A percentile compares a stretch with the other conserved stretches of the same genome.
phyloP scores from a whole-genome alignment of 495 filamentous ascomycete genomes.

The Sabuloglossum arenarium region DNA sequence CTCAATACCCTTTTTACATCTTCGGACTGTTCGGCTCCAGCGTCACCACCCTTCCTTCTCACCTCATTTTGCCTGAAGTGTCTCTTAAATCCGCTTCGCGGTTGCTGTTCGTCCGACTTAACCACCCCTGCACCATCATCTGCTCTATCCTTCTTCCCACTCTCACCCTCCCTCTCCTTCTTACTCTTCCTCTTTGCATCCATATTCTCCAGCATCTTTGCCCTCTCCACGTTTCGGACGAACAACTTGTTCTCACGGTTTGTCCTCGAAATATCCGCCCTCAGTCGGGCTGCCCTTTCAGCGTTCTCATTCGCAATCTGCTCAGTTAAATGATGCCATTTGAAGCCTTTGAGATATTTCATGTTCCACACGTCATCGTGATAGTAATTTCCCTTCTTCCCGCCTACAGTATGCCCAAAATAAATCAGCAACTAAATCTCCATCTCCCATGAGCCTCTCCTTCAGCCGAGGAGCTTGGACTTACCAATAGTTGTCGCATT shows the following conservation, averaged over 20 bases:
- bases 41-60: slow-evolving; percentile 23
- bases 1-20: slow-evolving; percentile 59
- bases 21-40: slow-evolving; percentile 29
- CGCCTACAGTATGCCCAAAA: slow-evolving; percentile 24
- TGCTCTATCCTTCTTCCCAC: slow-evolving; percentile 9
- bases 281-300: slow-evolving; percentile 56
- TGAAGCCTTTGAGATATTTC: slow-evolving; percentile 67
- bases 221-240: slow-evolving; percentile 51
- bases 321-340: slow-evolving; percentile 49
- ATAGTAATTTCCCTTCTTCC: slow-evolving; percentile 75
- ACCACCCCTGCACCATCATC: slow-evolving; percentile 7
- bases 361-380: slow-evolving; percentile 84
- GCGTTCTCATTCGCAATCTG: slow-evolving; percentile 65
- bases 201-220: slow-evolving; percentile 53
- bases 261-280: slow-evolving; percentile 58
- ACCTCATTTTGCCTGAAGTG: slow-evolving; percentile 59
- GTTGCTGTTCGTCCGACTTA: slow-evolving; percentile 7
- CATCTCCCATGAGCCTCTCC: neutral
- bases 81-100: slow-evolving; percentile 22
- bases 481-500: slow-evolving; percentile 48
- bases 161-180: slow-evolving; percentile 15
- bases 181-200: slow-evolving; percentile 40
- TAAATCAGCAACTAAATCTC: neutral
- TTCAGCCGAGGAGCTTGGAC: neutral
- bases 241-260: slow-evolving; percentile 72